Evolutionary conservation across 2,329 filamentous ascomycete genomes (phyloP), one percentile per base, ranked within the genome.

Genomic region (Talaromyces pinophilus): DNA sequence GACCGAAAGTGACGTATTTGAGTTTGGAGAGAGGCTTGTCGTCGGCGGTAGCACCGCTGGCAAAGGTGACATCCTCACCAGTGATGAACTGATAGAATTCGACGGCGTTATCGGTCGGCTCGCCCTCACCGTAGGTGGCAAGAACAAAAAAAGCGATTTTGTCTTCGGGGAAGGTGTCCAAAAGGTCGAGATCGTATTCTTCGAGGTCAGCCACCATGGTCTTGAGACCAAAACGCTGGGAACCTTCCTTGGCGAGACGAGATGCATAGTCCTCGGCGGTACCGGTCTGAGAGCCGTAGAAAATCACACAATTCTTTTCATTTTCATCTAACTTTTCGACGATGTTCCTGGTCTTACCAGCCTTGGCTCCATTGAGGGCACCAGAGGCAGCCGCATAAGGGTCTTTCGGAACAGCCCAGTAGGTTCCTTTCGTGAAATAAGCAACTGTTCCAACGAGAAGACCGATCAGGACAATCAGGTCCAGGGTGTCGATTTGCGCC

Each of bases 261-360:
- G 94, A 96, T 71, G 95, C 96, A 77, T 99, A 99, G 80, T 99
- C 95, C 82, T 99, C 96, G 60, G 95, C 95, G 48, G 95, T 99
- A 74, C 95, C 95, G 22, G 95, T 99, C 82, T 99, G 95, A 38
- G 95, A 99, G 71, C 95, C 95, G 78, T 97, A 99, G 84, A 99
- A 97, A 74, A 99, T 90, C 70, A 99, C 90, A 79, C 94, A 97
- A 83, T 99, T 98, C 84, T 98, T 99, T 79, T 89, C 90, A 11
- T 88, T 89, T 83, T 98, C 93, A 25, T 97, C 92, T 89, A 99
- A 91, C 83, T 96, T 96, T 85, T 98, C 92, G 68, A 97, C 77
- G 70, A 99, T 93, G 79, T 97, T 93, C 72, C 95, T 86, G 68
- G 93, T 94, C 83, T 93, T 93, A 72, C 90, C 92, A 10, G 90